Percentiles rank a stretch among this genome's conserved stretches.
phyloP scores from a whole-genome alignment of 495 filamentous ascomycete species.

The Penicillium maclennaniae region DNA sequence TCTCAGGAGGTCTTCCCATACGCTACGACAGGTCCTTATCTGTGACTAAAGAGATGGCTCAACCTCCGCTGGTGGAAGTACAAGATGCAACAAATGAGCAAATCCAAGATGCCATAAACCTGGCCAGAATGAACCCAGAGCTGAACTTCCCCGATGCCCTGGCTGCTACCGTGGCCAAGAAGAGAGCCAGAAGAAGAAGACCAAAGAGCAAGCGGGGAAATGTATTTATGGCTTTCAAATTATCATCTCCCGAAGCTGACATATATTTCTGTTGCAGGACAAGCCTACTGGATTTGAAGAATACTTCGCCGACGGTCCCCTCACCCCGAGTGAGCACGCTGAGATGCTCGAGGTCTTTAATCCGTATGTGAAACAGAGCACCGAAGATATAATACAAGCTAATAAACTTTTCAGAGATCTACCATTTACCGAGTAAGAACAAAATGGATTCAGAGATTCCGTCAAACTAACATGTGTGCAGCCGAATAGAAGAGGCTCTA shows the following conservation, averaged over 20 bases:
- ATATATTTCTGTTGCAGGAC: constrained; percentile 20
- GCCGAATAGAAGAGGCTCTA: constrained; percentile 82
- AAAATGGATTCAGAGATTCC: background rate
- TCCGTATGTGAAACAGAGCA: constrained; percentile 8
- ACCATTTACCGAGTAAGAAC: constrained; percentile 40
- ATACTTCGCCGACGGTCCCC: constrained; percentile 70
- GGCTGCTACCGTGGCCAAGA: constrained; percentile 14
- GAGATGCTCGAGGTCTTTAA: constrained; percentile 60
- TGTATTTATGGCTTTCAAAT: constrained; percentile 18
- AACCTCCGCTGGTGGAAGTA: background rate
- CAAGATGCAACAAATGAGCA: background rate
- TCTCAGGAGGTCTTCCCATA: constrained; percentile 11
- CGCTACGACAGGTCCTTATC: background rate
- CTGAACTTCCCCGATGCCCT: constrained; percentile 8
- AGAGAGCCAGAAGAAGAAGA: constrained; percentile 33
- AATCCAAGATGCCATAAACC: background rate
- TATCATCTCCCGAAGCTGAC: background rate
- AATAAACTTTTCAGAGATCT: constrained; percentile 22
- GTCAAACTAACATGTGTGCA: constrained; percentile 18
- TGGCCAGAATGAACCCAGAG: background rate
- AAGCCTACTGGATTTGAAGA: constrained; percentile 64
- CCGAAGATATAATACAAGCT: background rate
- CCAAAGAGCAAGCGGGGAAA: constrained; percentile 47
- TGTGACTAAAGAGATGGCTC: background rate
- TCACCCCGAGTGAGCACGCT: constrained; percentile 61